Evolutionary conservation across 352 stramenopile species (phyloP).

Genomic region (Peronospora farinosa): DNA sequence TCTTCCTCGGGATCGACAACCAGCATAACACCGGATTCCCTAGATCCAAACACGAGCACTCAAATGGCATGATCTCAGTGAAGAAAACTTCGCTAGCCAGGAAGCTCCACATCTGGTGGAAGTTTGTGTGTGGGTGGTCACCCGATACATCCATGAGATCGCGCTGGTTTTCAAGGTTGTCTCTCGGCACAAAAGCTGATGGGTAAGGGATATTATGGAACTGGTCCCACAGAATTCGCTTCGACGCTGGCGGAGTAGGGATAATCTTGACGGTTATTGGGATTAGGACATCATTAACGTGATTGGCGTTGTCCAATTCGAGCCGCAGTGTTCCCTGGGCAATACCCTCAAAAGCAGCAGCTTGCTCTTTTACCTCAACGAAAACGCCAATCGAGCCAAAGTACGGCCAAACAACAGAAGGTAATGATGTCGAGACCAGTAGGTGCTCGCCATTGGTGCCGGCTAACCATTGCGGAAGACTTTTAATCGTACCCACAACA

Average conservation of each 20-base stretch:
- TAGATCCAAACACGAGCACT: conserved; percentile 70
- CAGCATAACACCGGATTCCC: conserved; percentile 66
- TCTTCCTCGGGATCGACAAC: conserved; percentile 80
- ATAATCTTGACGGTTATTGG: conserved; percentile 44
- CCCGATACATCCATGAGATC: conserved; percentile 70
- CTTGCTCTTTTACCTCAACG: conserved; percentile 49
- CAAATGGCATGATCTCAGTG: conserved; percentile 74
- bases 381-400: conserved; percentile 67
- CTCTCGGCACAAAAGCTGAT: conserved; percentile 68
- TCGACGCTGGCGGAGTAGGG: conserved; percentile 37
- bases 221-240: conserved; percentile 81
- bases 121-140: conserved; percentile 85
- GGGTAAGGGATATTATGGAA: conserved; percentile 87
- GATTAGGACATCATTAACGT: conserved; percentile 39
- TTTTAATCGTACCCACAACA: conserved; percentile 42
- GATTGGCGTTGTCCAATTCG: conserved; percentile 37
- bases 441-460: conserved; percentile 46
- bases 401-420: conserved; percentile 59
- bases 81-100: conserved; percentile 59
- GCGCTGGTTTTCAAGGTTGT: conserved; percentile 62
- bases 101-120: conserved; percentile 75
- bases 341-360: conserved; percentile 34
- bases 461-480: conserved; percentile 44
- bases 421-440: conserved; percentile 39
- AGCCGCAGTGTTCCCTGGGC: conserved; percentile 38